Percentiles rank a stretch among this genome's conserved stretches.
Conservation (phyloP, 2,329 filamentous ascomycete species). For the Hymenotorrendiella dingleyae region DNA sequence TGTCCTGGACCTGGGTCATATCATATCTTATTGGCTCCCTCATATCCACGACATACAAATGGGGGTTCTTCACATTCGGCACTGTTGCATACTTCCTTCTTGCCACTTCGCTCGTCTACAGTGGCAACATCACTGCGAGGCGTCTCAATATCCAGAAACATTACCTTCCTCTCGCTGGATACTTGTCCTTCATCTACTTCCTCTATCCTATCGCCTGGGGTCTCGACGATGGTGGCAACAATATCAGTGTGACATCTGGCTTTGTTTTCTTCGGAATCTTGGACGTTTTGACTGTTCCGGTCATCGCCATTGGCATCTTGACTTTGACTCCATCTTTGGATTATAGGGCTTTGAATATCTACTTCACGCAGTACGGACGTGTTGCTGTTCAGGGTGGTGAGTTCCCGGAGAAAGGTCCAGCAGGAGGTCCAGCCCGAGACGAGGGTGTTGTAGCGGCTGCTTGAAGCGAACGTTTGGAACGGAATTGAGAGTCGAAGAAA, state of each 20-base stretch:
- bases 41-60: slow-evolving; percentile 56
- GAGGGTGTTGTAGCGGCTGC: too few relatives aligned
- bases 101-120: slow-evolving; percentile 49
- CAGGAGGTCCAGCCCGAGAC: too few relatives aligned
- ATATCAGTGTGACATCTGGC: slow-evolving; percentile 58
- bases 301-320: slow-evolving; percentile 23
- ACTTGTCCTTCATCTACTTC: slow-evolving; percentile 55
- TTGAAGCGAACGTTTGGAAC: too few relatives aligned
- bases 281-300: slow-evolving; percentile 57
- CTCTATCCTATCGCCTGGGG: slow-evolving; percentile 62
- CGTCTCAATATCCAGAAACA: slow-evolving; percentile 47
- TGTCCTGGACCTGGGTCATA: slow-evolving; percentile 60
- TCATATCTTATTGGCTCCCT: slow-evolving; percentile 59
- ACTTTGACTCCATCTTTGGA: slow-evolving; percentile 15
- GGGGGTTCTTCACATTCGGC: slow-evolving; percentile 58
- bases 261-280: slow-evolving; percentile 63
- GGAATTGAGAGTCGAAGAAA: too few relatives aligned
- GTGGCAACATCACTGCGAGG: slow-evolving; percentile 49
- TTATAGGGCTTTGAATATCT: slow-evolving; percentile 20
- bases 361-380: slow-evolving; percentile 26
- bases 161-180: slow-evolving; percentile 49
- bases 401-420: slow-evolving; percentile 15
- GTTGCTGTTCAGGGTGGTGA: slow-evolving; percentile 14
- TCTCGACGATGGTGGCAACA: slow-evolving; percentile 56
- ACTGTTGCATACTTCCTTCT: slow-evolving; percentile 52